Evolutionary conservation across 306 rosid genomes (phyloP).

Genomic region (Parietaria judaica): DNA sequence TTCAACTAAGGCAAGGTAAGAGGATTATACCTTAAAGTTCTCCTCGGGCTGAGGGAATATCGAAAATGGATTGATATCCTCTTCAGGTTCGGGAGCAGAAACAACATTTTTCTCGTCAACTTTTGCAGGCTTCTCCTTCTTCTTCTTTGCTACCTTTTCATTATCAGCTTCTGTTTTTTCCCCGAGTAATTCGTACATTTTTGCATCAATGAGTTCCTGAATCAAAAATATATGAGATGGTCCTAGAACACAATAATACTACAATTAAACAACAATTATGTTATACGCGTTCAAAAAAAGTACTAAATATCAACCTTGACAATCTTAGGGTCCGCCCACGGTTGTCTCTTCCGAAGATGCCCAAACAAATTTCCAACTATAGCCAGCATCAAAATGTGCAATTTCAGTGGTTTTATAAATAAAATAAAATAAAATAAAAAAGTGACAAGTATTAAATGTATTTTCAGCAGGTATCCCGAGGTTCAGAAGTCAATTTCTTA

Average conservation of each 20-base stretch:
- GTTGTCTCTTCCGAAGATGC: conserved; percentile 63
- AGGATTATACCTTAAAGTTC: too few relatives aligned
- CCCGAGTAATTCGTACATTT: conserved; percentile 69
- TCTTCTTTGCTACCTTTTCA: conserved; percentile 71
- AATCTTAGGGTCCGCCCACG: conserved; percentile 96
- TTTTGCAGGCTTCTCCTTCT: conserved; percentile 91
- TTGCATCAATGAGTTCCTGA: conserved; percentile 68
- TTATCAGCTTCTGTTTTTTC: conserved; percentile 85
- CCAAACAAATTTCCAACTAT: conserved; percentile 74
- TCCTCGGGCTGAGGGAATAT: conserved; percentile 83
- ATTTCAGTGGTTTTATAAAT: neutral
- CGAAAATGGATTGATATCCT: conserved; percentile 69
- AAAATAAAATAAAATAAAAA: too few relatives aligned
- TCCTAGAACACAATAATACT: too few relatives aligned
- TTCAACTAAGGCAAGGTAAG: too few relatives aligned
- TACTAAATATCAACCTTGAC: conserved; percentile 51
- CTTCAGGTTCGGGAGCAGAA: conserved; percentile 63
- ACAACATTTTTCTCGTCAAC: conserved; percentile 52
- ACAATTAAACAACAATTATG: neutral
- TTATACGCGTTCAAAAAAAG: neutral
- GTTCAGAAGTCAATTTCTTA: neutral
- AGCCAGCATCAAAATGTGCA: neutral
- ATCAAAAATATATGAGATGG: too few relatives aligned
- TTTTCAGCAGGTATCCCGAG: neutral
- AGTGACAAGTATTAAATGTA: neutral